Conservation (phyloP, 2,329 filamentous ascomycete species). For the Ophiosphaerella korrae region DNA sequence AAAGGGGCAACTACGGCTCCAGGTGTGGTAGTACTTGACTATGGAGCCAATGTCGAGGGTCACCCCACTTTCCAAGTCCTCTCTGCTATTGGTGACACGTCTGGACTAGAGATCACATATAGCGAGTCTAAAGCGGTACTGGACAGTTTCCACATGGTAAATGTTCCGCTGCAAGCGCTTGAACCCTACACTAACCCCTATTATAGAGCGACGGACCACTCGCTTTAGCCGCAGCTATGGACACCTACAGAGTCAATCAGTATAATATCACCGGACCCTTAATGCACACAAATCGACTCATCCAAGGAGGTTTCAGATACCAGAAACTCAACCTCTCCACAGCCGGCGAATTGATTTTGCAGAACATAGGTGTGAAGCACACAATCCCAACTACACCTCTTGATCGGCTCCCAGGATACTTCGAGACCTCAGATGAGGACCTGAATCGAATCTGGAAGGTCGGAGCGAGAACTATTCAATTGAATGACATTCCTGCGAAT, state of each 20-base stretch:
- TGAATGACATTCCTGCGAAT: slow-evolving; percentile 34
- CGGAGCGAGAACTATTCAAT: slow-evolving; percentile 41
- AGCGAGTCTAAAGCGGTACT: neutral
- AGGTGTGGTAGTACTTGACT: slow-evolving; percentile 10
- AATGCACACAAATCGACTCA: slow-evolving; percentile 38
- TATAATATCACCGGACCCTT: slow-evolving; percentile 39
- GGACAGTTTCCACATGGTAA: neutral
- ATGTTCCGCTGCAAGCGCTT: no score
- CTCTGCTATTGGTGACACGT: slow-evolving; percentile 14
- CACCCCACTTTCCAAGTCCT: slow-evolving; percentile 20
- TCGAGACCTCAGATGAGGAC: slow-evolving; percentile 26
- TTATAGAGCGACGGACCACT: slow-evolving; percentile 41
- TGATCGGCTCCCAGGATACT: slow-evolving; percentile 31
- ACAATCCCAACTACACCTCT: slow-evolving; percentile 28
- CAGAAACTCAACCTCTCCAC: slow-evolving; percentile 47
- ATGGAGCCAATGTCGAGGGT: slow-evolving; percentile 18
- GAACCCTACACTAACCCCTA: no score
- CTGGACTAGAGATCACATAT: neutral
- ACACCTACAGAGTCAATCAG: slow-evolving; percentile 44
- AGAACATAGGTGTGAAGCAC: slow-evolving; percentile 33
- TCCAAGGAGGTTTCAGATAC: slow-evolving; percentile 47
- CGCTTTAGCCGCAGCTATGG: slow-evolving; percentile 45
- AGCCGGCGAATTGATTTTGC: slow-evolving; percentile 19
- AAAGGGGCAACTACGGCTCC: neutral
- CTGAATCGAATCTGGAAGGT: slow-evolving; percentile 31